Evolutionary conservation across 2,329 filamentous ascomycete species (phyloP), one percentile per base, ranked within the genome.

Genomic region (Nakataea oryzae): DNA sequence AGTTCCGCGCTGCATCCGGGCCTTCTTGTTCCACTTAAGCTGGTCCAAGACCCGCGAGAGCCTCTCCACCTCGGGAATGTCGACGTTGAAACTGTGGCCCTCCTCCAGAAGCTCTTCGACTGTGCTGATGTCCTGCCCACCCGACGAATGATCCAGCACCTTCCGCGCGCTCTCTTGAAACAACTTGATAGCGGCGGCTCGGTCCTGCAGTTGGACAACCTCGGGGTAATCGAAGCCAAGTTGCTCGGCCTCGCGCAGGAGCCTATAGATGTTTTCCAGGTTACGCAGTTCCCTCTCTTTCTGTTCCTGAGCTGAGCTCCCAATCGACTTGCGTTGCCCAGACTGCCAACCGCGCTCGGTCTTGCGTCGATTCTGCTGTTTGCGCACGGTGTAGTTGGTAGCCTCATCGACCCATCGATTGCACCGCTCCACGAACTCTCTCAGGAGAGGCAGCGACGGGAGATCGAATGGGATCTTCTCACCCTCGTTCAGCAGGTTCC

Each of bases 381-480:
- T 99, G 68, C 95, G 90, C 63, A 95, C 93, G 70, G 93, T 96
- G 78, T 96, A 99, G 72, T 90, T 93, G 70, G 91, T 95, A 66
- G 95, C 95, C 76, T 97, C 93, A 70, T 97, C 95, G 65, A 97
- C 91, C 90, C 96, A 97, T 72, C 96, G 92, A 74, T 96, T 96
- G 79, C 95, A 97, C 70, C 91, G 88, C 69, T 96, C 92, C 73
- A 99, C 95, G 77, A 96, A 99, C 67, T 88, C 85, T 75, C 87
- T 89, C 68, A 99, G 82, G 68, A 90, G 85, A 69, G 89, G 83
- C 65, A 99, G 82, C 65, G 91, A 93, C 66, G 87, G 86, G 65
- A 99, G 83, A 63, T 91, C 88, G 79, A 90, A 96, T 63, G 93
- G 92, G 70, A 99, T 97, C 74, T 91, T 93, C 77, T 99, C 95